phyloP scores from a whole-genome alignment of 306 rosid species.

The Sophora flavescens region DNA sequence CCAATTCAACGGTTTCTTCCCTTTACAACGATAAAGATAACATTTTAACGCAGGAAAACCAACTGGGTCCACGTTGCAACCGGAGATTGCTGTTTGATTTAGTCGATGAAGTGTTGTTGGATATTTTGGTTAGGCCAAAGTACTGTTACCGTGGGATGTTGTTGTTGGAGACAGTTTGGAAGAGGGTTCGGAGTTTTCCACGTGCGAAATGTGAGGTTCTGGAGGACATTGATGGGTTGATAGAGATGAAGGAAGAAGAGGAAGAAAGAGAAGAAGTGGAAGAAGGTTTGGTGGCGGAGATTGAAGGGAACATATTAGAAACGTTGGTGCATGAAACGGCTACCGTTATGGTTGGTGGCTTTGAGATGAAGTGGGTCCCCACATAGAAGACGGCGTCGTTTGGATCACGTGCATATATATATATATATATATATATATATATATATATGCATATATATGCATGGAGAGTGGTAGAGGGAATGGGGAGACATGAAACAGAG shows the following conservation, averaged over 20 bases:
- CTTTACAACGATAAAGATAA: conserved; percentile 1
- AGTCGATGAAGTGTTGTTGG: conserved; percentile 69
- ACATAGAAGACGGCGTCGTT: conserved; percentile 46
- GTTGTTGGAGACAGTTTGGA: conserved; percentile 57
- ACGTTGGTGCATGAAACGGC: conserved; percentile 72
- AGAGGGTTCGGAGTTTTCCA: conserved; percentile 62
- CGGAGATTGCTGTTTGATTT: conserved; percentile 67
- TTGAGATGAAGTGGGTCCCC: neutral
- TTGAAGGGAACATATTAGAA: conserved; percentile 63
- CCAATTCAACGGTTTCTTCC: neutral
- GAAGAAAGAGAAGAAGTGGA: conserved; percentile 52
- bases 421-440: too few relatives aligned
- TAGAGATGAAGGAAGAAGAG: conserved; percentile 66
- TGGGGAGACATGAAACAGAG: conserved; percentile 43
- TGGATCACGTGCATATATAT: neutral
- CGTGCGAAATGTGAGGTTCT: conserved; percentile 65
- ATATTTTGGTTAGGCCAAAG: conserved; percentile 52
- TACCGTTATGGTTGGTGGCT: conserved; percentile 35
- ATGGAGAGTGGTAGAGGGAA: neutral
- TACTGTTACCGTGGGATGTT: neutral
- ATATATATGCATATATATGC: too few relatives aligned
- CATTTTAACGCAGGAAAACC: conserved; percentile 17
- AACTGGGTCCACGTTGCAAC: conserved; percentile 55
- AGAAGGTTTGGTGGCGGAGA: conserved; percentile 66
- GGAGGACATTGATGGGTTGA: conserved; percentile 78